A percentile compares a stretch with the other conserved stretches of the same genome.
Evolutionary conservation across 495 filamentous ascomycete genomes (phyloP).

Genomic region (Astrothelium macrocarpum): DNA sequence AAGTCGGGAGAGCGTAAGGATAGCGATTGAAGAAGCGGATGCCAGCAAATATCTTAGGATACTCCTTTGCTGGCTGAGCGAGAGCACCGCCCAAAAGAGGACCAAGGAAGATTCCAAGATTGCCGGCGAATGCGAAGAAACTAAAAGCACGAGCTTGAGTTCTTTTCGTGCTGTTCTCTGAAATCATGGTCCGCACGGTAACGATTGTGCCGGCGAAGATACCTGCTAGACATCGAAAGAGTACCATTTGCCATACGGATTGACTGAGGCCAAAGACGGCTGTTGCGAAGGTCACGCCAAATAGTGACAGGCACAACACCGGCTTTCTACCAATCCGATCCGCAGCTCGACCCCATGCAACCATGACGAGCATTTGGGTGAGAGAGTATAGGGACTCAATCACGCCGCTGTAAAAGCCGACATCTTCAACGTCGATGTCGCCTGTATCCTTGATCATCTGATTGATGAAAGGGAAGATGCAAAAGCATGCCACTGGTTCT

Average conservation of each 20-base stretch:
- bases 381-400: slow-evolving; percentile 65
- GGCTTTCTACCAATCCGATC: slow-evolving; percentile 60
- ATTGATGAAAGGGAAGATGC: slow-evolving; percentile 66
- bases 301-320: slow-evolving; percentile 51
- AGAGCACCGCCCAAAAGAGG: slow-evolving; percentile 53
- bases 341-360: slow-evolving; percentile 53
- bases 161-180: slow-evolving; percentile 54
- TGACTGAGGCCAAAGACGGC: slow-evolving; percentile 53
- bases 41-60: slow-evolving; percentile 43
- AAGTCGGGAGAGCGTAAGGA: slow-evolving; percentile 55
- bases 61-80: slow-evolving; percentile 51
- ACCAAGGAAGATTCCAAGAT: slow-evolving; percentile 60
- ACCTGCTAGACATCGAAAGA: slow-evolving; percentile 55
- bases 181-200: slow-evolving; percentile 61
- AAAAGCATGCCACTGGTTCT: slow-evolving; percentile 68
- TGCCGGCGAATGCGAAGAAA: slow-evolving; percentile 60
- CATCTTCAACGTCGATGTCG: slow-evolving; percentile 43
- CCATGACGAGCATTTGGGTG: slow-evolving; percentile 53
- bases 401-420: slow-evolving; percentile 62
- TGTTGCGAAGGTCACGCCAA: slow-evolving; percentile 48
- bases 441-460: slow-evolving; percentile 58
- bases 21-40: slow-evolving; percentile 49
- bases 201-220: slow-evolving; percentile 57
- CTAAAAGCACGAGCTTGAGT: slow-evolving; percentile 62
- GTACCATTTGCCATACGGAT: slow-evolving; percentile 55